phyloP scores from a whole-genome alignment of 2,329 filamentous ascomycete species.

The Aspergillus sp. region DNA sequence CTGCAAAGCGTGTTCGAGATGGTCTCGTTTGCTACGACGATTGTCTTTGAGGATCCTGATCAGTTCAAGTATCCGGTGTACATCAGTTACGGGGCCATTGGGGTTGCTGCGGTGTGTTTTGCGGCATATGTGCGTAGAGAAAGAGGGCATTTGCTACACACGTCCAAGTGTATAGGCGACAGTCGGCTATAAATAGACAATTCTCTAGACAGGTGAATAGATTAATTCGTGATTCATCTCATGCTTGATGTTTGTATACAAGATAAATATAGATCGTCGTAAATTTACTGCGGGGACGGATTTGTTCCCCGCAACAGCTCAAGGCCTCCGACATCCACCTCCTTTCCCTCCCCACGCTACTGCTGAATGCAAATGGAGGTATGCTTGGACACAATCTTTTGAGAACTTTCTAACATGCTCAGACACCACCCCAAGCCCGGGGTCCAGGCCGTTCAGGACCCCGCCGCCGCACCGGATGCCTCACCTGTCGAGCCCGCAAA shows the following conservation, averaged over 20 bases:
- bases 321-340: not conserved
- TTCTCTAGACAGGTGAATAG: not conserved
- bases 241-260: too few species aligned
- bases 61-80: conserved; percentile 65
- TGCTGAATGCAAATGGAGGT: not conserved
- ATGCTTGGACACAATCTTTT: not conserved
- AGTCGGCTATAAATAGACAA: not conserved
- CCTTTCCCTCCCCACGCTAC: not conserved
- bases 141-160: conserved; percentile 62
- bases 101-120: conserved; percentile 43
- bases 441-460: conserved; percentile 36
- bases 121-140: conserved; percentile 57
- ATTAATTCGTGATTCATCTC: not conserved
- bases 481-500: conserved; percentile 37
- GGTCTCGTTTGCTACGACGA: conserved; percentile 64
- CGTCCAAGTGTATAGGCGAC: conserved; percentile 15
- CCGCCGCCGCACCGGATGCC: conserved; percentile 34
- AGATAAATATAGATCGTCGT: not conserved
- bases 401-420: conserved; percentile 7
- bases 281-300: conserved; percentile 3
- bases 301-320: conserved; percentile 1
- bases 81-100: conserved; percentile 51
- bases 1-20: conserved; percentile 72
- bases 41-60: conserved; percentile 61
- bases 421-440: conserved; percentile 23